phyloP scores from a whole-genome alignment of 441 rosid genomes.

The Isatis lusitanica region DNA sequence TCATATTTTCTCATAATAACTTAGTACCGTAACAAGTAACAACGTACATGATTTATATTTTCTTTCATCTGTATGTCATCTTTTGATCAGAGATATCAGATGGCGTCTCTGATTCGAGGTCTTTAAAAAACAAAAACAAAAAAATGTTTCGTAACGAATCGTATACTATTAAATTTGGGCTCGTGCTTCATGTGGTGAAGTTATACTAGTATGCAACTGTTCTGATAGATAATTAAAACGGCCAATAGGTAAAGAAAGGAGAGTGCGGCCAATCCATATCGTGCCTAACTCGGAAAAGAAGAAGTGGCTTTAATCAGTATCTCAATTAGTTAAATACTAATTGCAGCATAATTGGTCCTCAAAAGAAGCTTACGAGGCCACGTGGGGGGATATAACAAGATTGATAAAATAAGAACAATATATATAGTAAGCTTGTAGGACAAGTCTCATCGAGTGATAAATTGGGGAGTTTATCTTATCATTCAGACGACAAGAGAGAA shows the following conservation, averaged over 20 bases:
- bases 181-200: neutral
- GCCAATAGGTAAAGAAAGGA: conserved; percentile 20
- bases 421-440: neutral
- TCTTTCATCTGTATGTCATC: neutral
- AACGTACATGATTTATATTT: neutral
- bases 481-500: conserved; percentile 16
- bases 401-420: neutral
- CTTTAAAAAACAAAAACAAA: neutral
- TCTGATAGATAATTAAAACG: neutral
- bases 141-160: neutral
- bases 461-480: neutral
- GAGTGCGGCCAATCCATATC: conserved; percentile 8
- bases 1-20: neutral
- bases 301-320: conserved; percentile 20
- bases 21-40: neutral
- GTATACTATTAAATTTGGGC: neutral
- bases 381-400: conserved; percentile 1
- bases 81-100: neutral
- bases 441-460: conserved; percentile 1
- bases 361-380: neutral
- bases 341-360: neutral
- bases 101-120: neutral
- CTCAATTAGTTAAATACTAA: conserved; percentile 14
- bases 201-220: neutral
- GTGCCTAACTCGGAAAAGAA: neutral